Evolutionary conservation across 2,329 filamentous ascomycete species (phyloP).

Genomic region (Pseudogymnoascus sp.): DNA sequence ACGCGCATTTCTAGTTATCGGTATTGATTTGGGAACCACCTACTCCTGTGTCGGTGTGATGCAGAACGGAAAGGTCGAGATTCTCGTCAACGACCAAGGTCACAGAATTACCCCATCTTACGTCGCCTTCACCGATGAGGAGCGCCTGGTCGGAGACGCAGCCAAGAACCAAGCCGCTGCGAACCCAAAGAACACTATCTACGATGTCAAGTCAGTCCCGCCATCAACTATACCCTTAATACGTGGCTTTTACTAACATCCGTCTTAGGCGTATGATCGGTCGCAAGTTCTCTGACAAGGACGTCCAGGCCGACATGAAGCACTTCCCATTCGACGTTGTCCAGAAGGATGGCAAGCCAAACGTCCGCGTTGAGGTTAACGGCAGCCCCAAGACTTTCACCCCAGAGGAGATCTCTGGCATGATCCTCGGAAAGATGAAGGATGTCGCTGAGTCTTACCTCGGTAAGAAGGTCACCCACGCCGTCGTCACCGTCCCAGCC

Average conservation of each 20-base stretch:
- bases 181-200: constrained; percentile 71
- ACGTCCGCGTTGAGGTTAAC: constrained; percentile 65
- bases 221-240: constrained; percentile 11
- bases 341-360: constrained; percentile 83
- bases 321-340: constrained; percentile 96
- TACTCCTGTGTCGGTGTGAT: constrained; percentile 89
- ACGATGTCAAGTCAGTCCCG: constrained; percentile 70
- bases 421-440: constrained; percentile 81
- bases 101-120: constrained; percentile 94
- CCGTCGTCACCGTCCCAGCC: constrained; percentile 88
- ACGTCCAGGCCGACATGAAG: constrained; percentile 90
- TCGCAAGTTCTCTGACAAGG: constrained; percentile 74
- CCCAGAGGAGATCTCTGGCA: constrained; percentile 72
- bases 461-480: constrained; percentile 76
- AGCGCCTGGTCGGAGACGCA: constrained; percentile 93
- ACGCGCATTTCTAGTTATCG: constrained; percentile 54
- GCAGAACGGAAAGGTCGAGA: constrained; percentile 91
- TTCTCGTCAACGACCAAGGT: constrained; percentile 93
- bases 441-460: constrained; percentile 72
- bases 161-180: constrained; percentile 89
- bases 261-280: constrained; percentile 66
- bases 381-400: constrained; percentile 64
- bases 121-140: constrained; percentile 93
- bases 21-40: constrained; percentile 92
- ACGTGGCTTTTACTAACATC: constrained; percentile 27